phyloP scores from a whole-genome alignment of 805 yeast species.

The Lachancea lanzarotensis region DNA sequence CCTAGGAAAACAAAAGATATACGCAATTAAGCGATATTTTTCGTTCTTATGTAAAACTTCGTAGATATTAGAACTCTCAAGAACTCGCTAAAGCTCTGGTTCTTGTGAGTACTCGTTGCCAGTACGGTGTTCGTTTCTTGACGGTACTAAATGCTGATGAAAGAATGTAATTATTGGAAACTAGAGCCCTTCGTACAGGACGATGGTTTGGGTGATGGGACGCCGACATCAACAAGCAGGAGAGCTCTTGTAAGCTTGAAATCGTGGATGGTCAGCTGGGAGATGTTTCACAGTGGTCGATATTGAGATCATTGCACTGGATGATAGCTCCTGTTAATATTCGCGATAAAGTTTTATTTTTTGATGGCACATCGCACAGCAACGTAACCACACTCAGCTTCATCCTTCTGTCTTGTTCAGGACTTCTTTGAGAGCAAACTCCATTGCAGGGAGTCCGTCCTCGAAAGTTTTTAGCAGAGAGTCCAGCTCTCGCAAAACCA shows the following conservation, averaged over 20 bases:
- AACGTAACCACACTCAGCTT: background rate
- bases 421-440: slow-evolving; percentile 22
- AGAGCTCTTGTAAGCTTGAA: no score
- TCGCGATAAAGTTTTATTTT: no score
- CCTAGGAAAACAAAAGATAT: background rate
- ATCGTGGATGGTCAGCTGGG: background rate
- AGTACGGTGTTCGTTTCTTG: background rate
- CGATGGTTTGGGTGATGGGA: background rate
- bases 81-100: background rate
- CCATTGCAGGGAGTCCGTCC: slow-evolving; percentile 27
- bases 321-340: no score
- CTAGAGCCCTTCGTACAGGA: background rate
- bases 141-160: background rate
- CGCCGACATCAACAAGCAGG: background rate
- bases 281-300: background rate
- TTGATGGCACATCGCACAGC: no score
- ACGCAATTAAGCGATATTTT: background rate
- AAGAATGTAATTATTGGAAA: background rate
- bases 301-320: background rate
- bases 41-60: background rate
- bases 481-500: slow-evolving; percentile 27
- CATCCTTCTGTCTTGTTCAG: slow-evolving; percentile 1
- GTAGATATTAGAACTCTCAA: background rate
- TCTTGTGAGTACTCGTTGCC: background rate
- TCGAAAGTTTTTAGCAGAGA: slow-evolving; percentile 25